These are phyloP conservation scores for Fusarium longipes DNA, from an alignment of 2,329 filamentous ascomycete species.

Conservation along the genomic window DNA sequence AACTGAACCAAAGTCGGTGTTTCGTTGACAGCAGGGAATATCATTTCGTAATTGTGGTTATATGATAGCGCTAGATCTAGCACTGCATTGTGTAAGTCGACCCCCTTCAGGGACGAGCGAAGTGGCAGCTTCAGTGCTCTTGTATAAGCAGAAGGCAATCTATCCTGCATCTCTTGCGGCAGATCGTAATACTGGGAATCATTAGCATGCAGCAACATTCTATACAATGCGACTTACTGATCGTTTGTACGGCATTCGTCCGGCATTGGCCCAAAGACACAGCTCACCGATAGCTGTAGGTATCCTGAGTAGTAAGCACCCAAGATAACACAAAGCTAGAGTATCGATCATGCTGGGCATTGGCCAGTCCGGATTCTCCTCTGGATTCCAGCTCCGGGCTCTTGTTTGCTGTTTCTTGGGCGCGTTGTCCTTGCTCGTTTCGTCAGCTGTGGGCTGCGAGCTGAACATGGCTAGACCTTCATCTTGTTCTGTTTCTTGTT, in stretches of 20 bases:
- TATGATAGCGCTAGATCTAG: slow-evolving; percentile 73
- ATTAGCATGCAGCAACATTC: neutral
- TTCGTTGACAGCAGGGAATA: slow-evolving; percentile 78
- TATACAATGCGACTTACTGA: slow-evolving; percentile 61
- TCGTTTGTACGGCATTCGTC: slow-evolving; percentile 77
- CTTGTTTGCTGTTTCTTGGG: slow-evolving; percentile 44
- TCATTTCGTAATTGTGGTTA: slow-evolving; percentile 73
- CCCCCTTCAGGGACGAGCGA: slow-evolving; percentile 57
- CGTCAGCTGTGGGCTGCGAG: slow-evolving; percentile 49
- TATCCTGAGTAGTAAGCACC: slow-evolving; percentile 77
- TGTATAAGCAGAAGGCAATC: slow-evolving; percentile 72
- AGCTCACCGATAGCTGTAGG: slow-evolving; percentile 82
- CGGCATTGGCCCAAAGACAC: slow-evolving; percentile 72
- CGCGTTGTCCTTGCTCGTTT: slow-evolving; percentile 20
- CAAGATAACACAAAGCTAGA: slow-evolving; percentile 83
- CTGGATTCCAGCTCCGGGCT: slow-evolving; percentile 58
- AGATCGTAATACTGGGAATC: slow-evolving; percentile 63
- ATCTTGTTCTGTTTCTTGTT: slow-evolving; percentile 37
- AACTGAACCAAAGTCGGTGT: slow-evolving; percentile 76
- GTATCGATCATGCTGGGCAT: slow-evolving; percentile 79
- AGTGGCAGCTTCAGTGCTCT: slow-evolving; percentile 65
- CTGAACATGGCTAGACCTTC: slow-evolving; percentile 53
- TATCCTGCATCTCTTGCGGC: slow-evolving; percentile 72
- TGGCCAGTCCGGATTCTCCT: slow-evolving; percentile 61
- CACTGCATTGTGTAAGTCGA: slow-evolving; percentile 73